Conservation (phyloP, 148 eudicot genomes). For the Spergularia marina region DNA sequence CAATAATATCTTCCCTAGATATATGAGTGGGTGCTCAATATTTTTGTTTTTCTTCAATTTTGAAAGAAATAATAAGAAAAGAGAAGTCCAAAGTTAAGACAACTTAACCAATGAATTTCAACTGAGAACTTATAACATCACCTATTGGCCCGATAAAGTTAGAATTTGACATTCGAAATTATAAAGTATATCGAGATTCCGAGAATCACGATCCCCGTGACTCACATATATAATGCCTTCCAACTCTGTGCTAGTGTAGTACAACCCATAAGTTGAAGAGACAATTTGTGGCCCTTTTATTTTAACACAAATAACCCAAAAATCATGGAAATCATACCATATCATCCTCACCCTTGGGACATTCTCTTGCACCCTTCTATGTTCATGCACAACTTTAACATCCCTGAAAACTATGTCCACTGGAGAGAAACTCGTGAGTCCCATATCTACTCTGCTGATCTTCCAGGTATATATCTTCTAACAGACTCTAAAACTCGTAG, state of each 20-base stretch:
- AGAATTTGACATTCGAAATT: too few relatives aligned
- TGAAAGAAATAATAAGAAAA: neutral
- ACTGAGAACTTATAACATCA: neutral
- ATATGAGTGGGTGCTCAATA: neutral
- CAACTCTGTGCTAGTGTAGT: neutral
- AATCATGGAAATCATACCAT: conserved; percentile 50
- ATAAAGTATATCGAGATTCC: too few relatives aligned
- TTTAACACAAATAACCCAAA: neutral
- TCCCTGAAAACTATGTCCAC: conserved; percentile 64
- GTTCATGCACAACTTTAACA: conserved; percentile 38
- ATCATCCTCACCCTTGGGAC: conserved; percentile 37
- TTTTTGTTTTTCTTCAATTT: neutral
- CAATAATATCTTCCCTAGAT: conserved; percentile 11
- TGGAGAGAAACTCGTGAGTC: conserved; percentile 76
- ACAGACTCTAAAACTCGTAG: neutral
- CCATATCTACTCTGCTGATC: conserved; percentile 61
- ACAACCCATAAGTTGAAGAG: too few relatives aligned
- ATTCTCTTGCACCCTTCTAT: conserved; percentile 36
- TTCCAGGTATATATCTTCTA: conserved; percentile 45
- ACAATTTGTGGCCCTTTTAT: neutral
- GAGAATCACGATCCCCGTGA: too few relatives aligned
- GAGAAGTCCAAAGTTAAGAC: neutral
- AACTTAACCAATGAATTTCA: neutral
- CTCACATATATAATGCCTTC: neutral
- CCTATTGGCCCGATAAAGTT: neutral